A percentile compares a stretch with the other conserved stretches of the same genome.
Conservation (phyloP, 768 basidiomycete genomes). For the Glaciozyma martinii region DNA sequence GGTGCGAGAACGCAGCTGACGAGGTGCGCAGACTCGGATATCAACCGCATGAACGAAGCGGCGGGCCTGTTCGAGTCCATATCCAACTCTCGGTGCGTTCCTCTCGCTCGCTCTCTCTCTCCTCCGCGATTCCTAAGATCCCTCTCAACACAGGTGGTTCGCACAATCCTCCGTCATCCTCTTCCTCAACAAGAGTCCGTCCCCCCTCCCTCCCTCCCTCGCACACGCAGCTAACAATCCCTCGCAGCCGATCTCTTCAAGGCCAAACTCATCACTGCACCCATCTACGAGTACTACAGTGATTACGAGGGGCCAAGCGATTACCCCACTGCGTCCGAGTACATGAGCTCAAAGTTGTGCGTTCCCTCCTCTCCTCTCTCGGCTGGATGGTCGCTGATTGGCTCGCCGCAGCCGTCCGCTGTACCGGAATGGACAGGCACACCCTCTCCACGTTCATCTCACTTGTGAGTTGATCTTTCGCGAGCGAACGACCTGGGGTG, state of each 20-base stretch:
- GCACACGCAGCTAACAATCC: too few species aligned
- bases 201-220: too few species aligned
- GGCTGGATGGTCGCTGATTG: too few species aligned
- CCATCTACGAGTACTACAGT: slow-evolving; percentile 78
- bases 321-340: slow-evolving; percentile 81
- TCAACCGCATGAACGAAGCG: slow-evolving; percentile 94
- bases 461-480: not conserved
- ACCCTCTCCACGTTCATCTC: slow-evolving; percentile 6
- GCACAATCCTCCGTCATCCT: slow-evolving; percentile 77
- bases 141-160: slow-evolving; percentile 52
- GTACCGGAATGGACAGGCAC: slow-evolving; percentile 62
- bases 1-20: not conserved
- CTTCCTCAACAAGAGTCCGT: not conserved
- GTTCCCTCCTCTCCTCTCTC: too few species aligned
- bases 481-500: not conserved
- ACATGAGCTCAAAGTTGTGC: slow-evolving; percentile 60
- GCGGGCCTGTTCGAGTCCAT: slow-evolving; percentile 94
- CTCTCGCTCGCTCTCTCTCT: not conserved
- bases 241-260: slow-evolving; percentile 61
- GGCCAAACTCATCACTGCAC: slow-evolving; percentile 73
- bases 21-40: slow-evolving; percentile 32
- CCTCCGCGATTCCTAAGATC: not conserved
- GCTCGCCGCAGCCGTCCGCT: slow-evolving; percentile 58
- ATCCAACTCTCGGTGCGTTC: slow-evolving; percentile 67
- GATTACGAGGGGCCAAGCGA: slow-evolving; percentile 73